Percentiles rank a stretch among this genome's conserved stretches.
Conservation (phyloP, 495 filamentous ascomycete genomes). For the Penicillium riverlandense region DNA sequence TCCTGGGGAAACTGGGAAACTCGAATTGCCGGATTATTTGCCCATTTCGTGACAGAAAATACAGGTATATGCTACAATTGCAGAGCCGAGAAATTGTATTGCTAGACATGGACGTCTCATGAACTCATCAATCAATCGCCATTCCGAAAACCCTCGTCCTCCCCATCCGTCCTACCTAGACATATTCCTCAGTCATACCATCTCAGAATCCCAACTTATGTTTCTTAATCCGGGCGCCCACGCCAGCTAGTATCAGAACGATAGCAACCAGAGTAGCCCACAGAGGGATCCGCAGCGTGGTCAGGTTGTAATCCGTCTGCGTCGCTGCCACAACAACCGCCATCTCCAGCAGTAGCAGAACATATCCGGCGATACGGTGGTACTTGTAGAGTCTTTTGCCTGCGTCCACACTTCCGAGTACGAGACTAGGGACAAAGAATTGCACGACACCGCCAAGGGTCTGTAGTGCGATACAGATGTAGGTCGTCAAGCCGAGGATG, state of each 20-base stretch:
- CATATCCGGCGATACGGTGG: constrained; percentile 74
- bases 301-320: constrained; percentile 60
- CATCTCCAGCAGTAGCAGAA: constrained; percentile 59
- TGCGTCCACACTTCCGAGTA: constrained; percentile 71
- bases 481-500: constrained; percentile 72
- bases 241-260: constrained; percentile 56
- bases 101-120: no score
- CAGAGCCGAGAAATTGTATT: no score
- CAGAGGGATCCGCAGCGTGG: constrained; percentile 56
- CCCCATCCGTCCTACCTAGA: no score
- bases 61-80: no score
- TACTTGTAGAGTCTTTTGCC: constrained; percentile 86
- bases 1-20: no score
- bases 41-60: no score
- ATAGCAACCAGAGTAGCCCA: constrained; percentile 61
- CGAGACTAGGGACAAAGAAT: constrained; percentile 53
- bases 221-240: constrained; percentile 73
- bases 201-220: constrained; percentile 64
- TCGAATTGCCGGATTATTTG: no score
- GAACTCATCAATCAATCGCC: no score
- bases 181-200: not conserved
- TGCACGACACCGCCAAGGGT: constrained; percentile 71
- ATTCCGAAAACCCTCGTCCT: no score
- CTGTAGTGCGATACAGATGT: constrained; percentile 62
- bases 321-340: constrained; percentile 70